Conservation (phyloP, 2,329 filamentous ascomycete genomes). For the Claviceps pusilla region DNA sequence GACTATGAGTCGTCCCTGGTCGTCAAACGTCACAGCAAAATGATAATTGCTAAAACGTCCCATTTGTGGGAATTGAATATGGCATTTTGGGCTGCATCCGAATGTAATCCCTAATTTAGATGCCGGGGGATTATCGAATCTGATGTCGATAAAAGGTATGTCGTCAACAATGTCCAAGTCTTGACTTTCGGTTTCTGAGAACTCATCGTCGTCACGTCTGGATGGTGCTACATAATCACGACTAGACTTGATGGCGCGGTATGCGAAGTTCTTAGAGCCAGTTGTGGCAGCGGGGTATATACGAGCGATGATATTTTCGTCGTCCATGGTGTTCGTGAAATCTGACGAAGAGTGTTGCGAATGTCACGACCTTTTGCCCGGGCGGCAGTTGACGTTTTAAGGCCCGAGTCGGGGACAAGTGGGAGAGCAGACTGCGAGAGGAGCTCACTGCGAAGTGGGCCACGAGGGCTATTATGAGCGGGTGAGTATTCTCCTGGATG, state of each 20-base stretch:
- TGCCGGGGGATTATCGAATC: slow-evolving; percentile 7
- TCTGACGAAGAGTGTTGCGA: background rate
- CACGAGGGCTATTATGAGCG: too few relatives aligned
- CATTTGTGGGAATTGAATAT: too few relatives aligned
- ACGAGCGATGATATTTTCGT: slow-evolving; percentile 5
- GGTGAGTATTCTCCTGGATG: too few relatives aligned
- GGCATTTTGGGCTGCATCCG: slow-evolving; percentile 1
- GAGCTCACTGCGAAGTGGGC: too few relatives aligned
- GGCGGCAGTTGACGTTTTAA: background rate
- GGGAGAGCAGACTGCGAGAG: too few relatives aligned
- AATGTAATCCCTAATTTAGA: slow-evolving; percentile 8
- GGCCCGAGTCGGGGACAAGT: too few relatives aligned
- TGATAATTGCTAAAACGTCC: too few relatives aligned
- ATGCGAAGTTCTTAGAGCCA: background rate
- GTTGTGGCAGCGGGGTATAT: background rate
- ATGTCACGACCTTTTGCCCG: too few relatives aligned
- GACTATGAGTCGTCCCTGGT: too few relatives aligned
- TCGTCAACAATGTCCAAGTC: too few relatives aligned
- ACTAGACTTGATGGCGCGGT: background rate
- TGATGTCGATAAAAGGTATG: slow-evolving; percentile 5
- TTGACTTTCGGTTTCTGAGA: background rate
- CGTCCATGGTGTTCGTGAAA: slow-evolving; percentile 2
- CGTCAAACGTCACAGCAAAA: too few relatives aligned
- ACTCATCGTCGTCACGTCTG: background rate
- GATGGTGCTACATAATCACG: background rate